A percentile compares a stretch with the other conserved stretches of the same genome.
These are phyloP conservation scores for Acanthamoeba comandoni DNA, from an alignment of 208 protist species.

Conservation along the genomic window DNA sequence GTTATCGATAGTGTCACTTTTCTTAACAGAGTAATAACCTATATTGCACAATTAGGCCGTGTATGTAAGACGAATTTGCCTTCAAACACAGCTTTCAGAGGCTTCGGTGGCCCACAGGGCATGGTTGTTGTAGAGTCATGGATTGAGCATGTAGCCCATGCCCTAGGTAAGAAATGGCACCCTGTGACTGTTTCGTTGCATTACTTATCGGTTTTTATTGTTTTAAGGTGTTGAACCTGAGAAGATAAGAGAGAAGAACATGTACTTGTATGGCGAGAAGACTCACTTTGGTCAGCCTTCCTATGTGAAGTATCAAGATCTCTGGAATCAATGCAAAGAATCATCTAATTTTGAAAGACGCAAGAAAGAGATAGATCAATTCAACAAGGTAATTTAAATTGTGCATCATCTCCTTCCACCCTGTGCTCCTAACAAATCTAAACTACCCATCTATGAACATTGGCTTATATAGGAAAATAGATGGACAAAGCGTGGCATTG, in stretches of 20 bases:
- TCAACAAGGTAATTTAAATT: conserved; percentile 90
- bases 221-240: conserved; percentile 11
- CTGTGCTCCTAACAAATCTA: too few species aligned
- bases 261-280: conserved; percentile 87
- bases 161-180: conserved; percentile 24
- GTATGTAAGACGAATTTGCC: conserved; percentile 89
- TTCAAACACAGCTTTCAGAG: conserved; percentile 92
- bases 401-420: too few species aligned
- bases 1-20: too few species aligned
- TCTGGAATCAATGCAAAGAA: conserved; percentile 79
- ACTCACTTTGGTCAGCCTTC: conserved; percentile 85
- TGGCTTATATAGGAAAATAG: too few species aligned
- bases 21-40: neutral
- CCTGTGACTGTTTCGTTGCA: neutral
- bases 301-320: conserved; percentile 53
- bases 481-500: conserved; percentile 91
- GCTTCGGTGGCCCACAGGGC: conserved; percentile 92
- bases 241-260: conserved; percentile 82
- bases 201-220: neutral
- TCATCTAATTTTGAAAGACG: neutral
- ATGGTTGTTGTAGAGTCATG: conserved; percentile 87
- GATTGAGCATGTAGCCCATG: conserved; percentile 87
- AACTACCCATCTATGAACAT: too few species aligned
- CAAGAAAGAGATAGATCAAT: conserved; percentile 80
- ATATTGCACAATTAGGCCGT: conserved; percentile 47